Conservation (phyloP, 352 stramenopile species). For the Ophiocytium majus region DNA sequence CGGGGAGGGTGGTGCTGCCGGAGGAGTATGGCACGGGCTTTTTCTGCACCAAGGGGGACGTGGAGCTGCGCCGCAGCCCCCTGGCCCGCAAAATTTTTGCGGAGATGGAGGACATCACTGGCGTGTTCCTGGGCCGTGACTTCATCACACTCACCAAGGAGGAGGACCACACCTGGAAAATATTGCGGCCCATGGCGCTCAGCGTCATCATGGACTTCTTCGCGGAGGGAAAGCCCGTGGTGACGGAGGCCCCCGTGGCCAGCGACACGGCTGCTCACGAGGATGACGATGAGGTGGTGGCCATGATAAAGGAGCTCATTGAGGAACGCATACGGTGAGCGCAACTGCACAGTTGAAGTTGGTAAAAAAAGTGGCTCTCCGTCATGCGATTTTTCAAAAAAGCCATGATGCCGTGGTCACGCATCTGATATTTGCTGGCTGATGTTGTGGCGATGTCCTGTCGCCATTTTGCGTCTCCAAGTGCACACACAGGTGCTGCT, state of each 20-base stretch:
- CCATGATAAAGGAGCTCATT: constrained; percentile 99
- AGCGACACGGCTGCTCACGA: constrained; percentile 85
- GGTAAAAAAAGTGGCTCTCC: too few relatives aligned
- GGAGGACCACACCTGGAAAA: constrained; percentile 41
- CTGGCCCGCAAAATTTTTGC: constrained; percentile 90
- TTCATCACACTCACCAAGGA: constrained; percentile 97
- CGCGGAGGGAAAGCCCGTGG: constrained; percentile 68
- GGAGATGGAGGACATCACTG: constrained; percentile 87
- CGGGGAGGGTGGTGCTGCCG: constrained; percentile 79
- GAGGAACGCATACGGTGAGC: constrained; percentile 88
- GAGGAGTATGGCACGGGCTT: constrained; percentile 62
- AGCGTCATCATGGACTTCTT: constrained; percentile 97
- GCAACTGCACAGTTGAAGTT: too few relatives aligned
- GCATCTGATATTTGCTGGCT: too few relatives aligned
- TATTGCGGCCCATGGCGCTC: constrained; percentile 86
- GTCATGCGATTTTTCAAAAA: too few relatives aligned
- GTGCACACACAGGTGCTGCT: too few relatives aligned
- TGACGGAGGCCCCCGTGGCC: constrained; percentile 70
- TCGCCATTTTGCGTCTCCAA: too few relatives aligned
- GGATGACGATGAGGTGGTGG: constrained; percentile 95
- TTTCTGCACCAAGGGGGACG: constrained; percentile 48
- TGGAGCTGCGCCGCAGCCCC: constrained; percentile 68
- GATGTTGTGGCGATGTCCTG: too few relatives aligned
- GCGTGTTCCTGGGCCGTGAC: constrained; percentile 94
- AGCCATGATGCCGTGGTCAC: too few relatives aligned